Evolutionary conservation across 768 basidiomycete genomes (phyloP).

Genomic region (Crepidotus variabilis): DNA sequence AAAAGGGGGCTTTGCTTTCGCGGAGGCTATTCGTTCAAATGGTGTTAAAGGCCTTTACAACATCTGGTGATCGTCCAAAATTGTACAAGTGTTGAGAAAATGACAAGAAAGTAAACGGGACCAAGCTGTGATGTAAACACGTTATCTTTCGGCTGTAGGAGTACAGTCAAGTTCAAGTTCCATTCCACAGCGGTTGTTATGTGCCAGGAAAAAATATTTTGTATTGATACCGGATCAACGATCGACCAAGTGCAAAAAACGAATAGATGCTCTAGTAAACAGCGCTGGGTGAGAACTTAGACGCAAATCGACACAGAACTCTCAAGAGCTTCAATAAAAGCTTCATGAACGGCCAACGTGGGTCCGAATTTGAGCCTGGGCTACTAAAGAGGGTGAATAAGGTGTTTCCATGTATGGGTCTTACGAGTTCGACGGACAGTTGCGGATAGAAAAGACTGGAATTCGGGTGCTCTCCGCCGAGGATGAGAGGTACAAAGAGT

Average conservation of each 20-base stretch:
- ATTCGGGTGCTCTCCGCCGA: background rate
- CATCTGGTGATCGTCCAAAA: background rate
- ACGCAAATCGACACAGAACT: background rate
- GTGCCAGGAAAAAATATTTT: constrained; percentile 9
- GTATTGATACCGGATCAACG: constrained; percentile 20
- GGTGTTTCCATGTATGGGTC: background rate
- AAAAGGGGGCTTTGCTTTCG: background rate
- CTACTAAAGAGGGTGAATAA: background rate
- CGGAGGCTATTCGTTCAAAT: background rate
- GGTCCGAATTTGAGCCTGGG: constrained; percentile 5
- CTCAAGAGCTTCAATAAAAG: constrained; percentile 3
- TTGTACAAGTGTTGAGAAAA: background rate
- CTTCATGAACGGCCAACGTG: constrained; percentile 17
- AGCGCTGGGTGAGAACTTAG: background rate
- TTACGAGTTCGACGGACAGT: background rate
- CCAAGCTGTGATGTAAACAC: background rate
- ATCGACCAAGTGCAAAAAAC: background rate
- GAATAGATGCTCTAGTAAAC: background rate
- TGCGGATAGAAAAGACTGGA: background rate
- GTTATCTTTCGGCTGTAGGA: background rate
- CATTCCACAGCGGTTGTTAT: constrained; percentile 5
- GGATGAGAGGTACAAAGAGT: background rate
- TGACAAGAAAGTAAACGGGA: background rate
- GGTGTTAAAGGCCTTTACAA: background rate
- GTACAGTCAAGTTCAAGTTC: background rate